phyloP scores from a whole-genome alignment of 331 rosid genomes.

The Rhamnella rubrinervis region DNA sequence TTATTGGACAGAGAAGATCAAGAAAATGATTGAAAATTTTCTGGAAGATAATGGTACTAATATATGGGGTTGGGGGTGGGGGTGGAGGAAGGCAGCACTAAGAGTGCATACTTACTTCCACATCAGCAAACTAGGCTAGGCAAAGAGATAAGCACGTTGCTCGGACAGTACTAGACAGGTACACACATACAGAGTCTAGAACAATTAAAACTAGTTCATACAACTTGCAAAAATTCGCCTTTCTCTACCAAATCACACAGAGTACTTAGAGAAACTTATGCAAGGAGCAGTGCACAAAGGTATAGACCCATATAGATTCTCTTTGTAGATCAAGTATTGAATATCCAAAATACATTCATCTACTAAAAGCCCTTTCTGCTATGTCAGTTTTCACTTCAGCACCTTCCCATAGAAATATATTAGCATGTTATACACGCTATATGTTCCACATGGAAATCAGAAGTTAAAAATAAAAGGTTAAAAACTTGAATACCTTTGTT shows the following conservation, averaged over 20 bases:
- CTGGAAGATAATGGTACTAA: neutral
- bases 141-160: too few relatives aligned
- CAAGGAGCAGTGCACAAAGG: neutral
- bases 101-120: neutral
- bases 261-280: neutral
- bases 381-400: constrained; percentile 1
- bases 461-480: neutral
- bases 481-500: constrained; percentile 50
- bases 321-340: neutral
- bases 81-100: neutral
- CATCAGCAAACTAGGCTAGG: too few relatives aligned
- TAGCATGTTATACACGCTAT: neutral
- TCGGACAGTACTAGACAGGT: too few relatives aligned
- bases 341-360: neutral
- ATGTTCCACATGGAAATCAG: neutral
- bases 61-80: too few relatives aligned
- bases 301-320: neutral
- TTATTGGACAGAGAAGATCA: neutral
- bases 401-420: neutral
- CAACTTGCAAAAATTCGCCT: neutral
- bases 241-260: neutral
- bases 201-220: too few relatives aligned
- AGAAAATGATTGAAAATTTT: neutral
- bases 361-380: neutral
- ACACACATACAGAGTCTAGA: too few relatives aligned